A percentile compares a stretch with the other conserved stretches of the same genome.
Conservation (phyloP, 2,329 filamentous ascomycete species). For the Gnomoniopsis smithogilvyi region DNA sequence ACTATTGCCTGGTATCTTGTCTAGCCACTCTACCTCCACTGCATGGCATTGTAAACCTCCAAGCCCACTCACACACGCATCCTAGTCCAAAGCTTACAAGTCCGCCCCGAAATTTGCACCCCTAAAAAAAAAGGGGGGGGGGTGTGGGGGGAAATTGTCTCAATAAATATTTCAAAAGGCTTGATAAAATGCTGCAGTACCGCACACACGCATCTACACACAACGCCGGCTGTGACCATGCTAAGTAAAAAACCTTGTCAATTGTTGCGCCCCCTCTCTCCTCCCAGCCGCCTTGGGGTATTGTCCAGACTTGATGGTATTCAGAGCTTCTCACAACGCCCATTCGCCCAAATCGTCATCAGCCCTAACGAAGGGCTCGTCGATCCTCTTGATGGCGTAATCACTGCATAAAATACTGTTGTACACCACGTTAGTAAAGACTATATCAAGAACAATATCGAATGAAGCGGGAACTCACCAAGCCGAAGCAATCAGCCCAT, state of each 20-base stretch:
- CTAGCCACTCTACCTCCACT: no score
- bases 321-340: conserved; percentile 42
- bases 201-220: neutral
- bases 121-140: no score
- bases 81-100: no score
- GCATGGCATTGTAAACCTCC: no score
- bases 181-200: neutral
- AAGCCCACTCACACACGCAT: no score
- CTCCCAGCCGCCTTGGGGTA: neutral
- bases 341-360: conserved; percentile 78
- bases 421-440: neutral
- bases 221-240: neutral
- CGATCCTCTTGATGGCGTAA: conserved; percentile 88
- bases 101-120: no score
- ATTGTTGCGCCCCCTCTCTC: neutral
- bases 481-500: conserved; percentile 83
- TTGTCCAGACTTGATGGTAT: neutral
- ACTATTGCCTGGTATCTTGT: no score
- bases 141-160: no score
- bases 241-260: no score
- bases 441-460: neutral
- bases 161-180: no score
- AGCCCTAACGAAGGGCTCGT: conserved; percentile 81
- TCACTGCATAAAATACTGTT: conserved; percentile 88
- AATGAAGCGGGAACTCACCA: conserved; percentile 56